Percentiles rank a stretch among this genome's conserved stretches.
Conservation (phyloP, 768 basidiomycete genomes). For the Collybia mongolica region DNA sequence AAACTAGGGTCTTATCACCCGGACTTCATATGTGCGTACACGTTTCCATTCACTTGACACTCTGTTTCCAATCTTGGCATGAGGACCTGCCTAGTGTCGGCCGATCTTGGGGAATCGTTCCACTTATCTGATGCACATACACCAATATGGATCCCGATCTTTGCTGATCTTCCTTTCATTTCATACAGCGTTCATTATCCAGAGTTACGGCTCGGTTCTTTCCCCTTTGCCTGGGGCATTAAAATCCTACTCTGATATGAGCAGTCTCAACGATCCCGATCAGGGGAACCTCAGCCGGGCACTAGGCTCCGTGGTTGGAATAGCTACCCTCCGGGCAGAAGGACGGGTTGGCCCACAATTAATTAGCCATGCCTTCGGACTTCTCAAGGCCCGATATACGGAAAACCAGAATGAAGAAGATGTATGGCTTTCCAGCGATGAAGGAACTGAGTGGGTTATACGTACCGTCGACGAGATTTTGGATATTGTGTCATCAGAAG, state of each 20-base stretch:
- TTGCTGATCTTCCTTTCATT: slow-evolving; percentile 19
- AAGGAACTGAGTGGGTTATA: slow-evolving; percentile 88
- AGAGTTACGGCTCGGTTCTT: slow-evolving; percentile 78
- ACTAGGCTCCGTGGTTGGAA: slow-evolving; percentile 80
- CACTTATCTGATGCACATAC: slow-evolving; percentile 28
- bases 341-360: slow-evolving; percentile 84
- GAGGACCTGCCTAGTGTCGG: slow-evolving; percentile 19
- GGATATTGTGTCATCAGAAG: slow-evolving; percentile 62
- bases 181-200: slow-evolving; percentile 77
- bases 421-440: slow-evolving; percentile 78
- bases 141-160: slow-evolving; percentile 12
- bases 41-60: slow-evolving; percentile 28
- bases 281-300: slow-evolving; percentile 86
- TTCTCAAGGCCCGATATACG: slow-evolving; percentile 76
- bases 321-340: slow-evolving; percentile 83
- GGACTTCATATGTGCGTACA: slow-evolving; percentile 85
- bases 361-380: slow-evolving; percentile 84
- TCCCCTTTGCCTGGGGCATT: slow-evolving; percentile 66
- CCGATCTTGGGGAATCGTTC: slow-evolving; percentile 23
- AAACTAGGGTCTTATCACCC: slow-evolving; percentile 89
- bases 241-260: slow-evolving; percentile 39
- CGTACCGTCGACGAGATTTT: slow-evolving; percentile 79
- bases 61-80: slow-evolving; percentile 29
- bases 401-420: slow-evolving; percentile 67
- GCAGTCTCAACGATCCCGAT: slow-evolving; percentile 46